Percentiles rank a stretch among this genome's conserved stretches.
Evolutionary conservation across 2,329 filamentous ascomycete species (phyloP).

Genomic region (Colletotrichum sp.): DNA sequence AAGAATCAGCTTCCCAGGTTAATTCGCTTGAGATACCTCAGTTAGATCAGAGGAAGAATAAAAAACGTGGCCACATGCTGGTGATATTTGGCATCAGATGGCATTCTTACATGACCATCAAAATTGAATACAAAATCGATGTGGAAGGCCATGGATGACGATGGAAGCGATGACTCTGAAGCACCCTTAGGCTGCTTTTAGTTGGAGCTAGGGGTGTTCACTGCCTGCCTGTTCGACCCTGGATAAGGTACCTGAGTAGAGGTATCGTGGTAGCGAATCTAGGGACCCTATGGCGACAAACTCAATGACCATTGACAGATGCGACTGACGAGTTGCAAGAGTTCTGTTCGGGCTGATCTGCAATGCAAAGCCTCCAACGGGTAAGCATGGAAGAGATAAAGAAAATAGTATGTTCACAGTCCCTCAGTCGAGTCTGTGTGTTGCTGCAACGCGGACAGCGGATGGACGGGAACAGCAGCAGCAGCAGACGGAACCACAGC

Average conservation of each 20-base stretch:
- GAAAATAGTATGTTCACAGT: neutral
- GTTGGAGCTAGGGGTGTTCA: neutral
- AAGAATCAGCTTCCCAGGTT: neutral
- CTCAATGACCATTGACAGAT: neutral
- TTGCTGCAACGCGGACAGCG: neutral
- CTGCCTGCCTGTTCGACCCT: neutral
- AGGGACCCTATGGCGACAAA: neutral
- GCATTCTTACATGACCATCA: neutral
- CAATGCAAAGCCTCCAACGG: neutral
- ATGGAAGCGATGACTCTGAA: slow-evolving; percentile 3
- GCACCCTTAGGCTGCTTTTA: neutral
- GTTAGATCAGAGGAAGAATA: too few relatives aligned
- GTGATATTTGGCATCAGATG: neutral
- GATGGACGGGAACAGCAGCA: neutral
- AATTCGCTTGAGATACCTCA: neutral
- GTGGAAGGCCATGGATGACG: slow-evolving; percentile 11
- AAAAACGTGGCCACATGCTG: neutral
- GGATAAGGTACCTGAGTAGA: neutral
- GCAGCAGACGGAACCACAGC: neutral
- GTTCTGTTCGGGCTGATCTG: neutral
- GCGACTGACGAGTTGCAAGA: neutral
- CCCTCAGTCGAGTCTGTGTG: neutral
- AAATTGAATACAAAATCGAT: neutral
- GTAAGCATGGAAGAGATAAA: neutral
- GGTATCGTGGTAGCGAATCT: neutral